Evolutionary conservation across 2,329 filamentous ascomycete genomes (phyloP), one percentile per base, ranked within the genome.

Genomic region (Sclerotinia borealis): DNA sequence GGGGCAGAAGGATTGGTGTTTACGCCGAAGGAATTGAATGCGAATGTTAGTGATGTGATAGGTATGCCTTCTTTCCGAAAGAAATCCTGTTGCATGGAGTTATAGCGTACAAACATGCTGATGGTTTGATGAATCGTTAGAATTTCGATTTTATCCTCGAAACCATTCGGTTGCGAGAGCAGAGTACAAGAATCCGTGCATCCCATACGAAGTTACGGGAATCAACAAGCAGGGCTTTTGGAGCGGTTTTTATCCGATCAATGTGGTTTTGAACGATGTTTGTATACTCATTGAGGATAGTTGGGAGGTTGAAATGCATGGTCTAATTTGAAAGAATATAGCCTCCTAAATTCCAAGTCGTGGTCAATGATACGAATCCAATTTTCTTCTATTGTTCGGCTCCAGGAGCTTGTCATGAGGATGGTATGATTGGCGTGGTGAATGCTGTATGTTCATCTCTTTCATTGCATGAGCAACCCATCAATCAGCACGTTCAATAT

Each of bases 381-480:
- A 81, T 86, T 8, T 90, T 87, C 73, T 90, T 83, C 74, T 91
- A 91, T 73, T 91, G 88, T 67, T 83, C 86, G 0, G 88, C 88
- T 0, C 80, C 84, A 0, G 81, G 79, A 0, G 90, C 87, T 1
- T 93, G 90, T 70, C 79, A 79, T 7, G 31, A 66, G 2, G 81
- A 87, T 58, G 80, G 83, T 36, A 93, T 93, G 90, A 83, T 93
- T n/a, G 90, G 90, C 3, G 88, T 84, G 1, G 87, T 93, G 69
- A 93, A 93, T 71, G 83, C 87, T 10, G 83, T 86, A 77, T 64
- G 79, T 61, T 25, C n/a, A 36, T 45, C 27, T 11, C 13, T 43
- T 15, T 17, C 4, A 13, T 27, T 9, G 15, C 43, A 17, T 59
- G 64, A 63, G 25, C 27, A 27, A 39, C 37, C 17, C 37, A n/a